Percentiles rank a stretch among this genome's conserved stretches.
Conservation (phyloP, 164 flowering plant species). For the Nymphaea thermarum region DNA sequence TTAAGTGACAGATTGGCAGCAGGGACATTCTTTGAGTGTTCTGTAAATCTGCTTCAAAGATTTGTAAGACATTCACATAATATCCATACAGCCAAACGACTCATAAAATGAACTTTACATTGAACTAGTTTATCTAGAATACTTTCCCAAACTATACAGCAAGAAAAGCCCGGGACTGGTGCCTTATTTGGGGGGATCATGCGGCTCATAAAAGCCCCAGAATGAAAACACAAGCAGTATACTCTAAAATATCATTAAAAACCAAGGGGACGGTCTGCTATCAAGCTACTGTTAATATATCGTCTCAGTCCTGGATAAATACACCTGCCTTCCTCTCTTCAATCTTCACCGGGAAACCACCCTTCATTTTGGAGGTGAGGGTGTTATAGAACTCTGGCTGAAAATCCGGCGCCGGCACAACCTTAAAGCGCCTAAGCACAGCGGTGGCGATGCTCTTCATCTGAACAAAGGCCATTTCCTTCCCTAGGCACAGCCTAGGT, state of each 20-base stretch:
- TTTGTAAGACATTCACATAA: no score
- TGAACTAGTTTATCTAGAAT: no score
- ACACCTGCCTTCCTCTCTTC: not conserved
- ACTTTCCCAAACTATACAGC: not conserved
- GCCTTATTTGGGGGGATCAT: not conserved
- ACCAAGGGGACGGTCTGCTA: not conserved
- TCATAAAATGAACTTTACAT: no score
- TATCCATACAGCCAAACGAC: no score
- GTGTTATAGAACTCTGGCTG: constrained; percentile 22
- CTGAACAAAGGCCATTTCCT: constrained; percentile 21
- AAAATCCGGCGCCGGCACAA: constrained; percentile 18
- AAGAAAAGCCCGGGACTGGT: not conserved
- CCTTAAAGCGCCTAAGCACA: constrained; percentile 14
- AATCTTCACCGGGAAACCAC: constrained; percentile 28
- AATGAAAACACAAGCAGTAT: not conserved
- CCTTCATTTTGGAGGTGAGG: constrained; percentile 31
- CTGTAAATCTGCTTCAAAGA: no score
- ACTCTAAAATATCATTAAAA: not conserved
- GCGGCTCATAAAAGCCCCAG: not conserved
- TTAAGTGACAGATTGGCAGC: no score
- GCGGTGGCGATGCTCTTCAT: constrained; percentile 31
- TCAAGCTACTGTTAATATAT: not conserved
- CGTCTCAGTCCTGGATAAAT: not conserved
- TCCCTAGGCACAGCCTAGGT: constrained; percentile 38
- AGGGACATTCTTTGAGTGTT: no score